Percentiles rank a stretch among this genome's conserved stretches.
Conservation (phyloP, 306 rosid species). For the Quercus gilva region DNA sequence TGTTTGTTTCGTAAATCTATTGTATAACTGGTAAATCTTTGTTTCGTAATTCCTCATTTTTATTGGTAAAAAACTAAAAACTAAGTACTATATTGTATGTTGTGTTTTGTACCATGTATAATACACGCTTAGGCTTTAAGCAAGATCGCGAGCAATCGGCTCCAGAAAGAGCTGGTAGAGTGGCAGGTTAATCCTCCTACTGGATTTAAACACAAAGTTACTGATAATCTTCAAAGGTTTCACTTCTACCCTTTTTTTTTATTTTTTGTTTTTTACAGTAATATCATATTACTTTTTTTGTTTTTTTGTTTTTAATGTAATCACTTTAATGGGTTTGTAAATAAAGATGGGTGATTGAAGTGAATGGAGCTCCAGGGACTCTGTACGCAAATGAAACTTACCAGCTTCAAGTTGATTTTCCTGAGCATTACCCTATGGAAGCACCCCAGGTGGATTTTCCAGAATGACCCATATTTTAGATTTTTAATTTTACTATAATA, state of each 20-base stretch:
- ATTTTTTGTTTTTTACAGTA: neutral
- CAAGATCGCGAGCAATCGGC: conserved; percentile 98
- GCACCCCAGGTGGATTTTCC: conserved; percentile 8
- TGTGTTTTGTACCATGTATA: no score
- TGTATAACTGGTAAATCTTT: neutral
- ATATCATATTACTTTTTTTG: neutral
- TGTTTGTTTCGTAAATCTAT: no score
- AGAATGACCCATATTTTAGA: no score
- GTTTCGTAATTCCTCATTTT: neutral
- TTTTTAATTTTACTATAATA: no score
- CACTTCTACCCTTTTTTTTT: neutral
- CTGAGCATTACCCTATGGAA: conserved; percentile 16
- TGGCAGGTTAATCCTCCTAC: conserved; percentile 98
- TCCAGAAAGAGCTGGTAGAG: conserved; percentile 95
- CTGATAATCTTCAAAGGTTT: conserved; percentile 94
- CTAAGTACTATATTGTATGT: no score
- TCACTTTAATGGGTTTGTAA: neutral
- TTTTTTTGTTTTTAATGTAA: neutral
- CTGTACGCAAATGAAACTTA: conserved; percentile 85
- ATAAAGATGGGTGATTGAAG: conserved; percentile 97
- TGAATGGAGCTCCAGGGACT: conserved; percentile 94
- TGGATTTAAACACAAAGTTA: conserved; percentile 95
- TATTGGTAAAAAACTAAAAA: neutral
- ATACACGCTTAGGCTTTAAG: conserved; percentile 57
- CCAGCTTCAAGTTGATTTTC: conserved; percentile 90